A percentile compares a stretch with the other conserved stretches of the same genome.
Conservation (phyloP, 2,329 filamentous ascomycete species). For the Diaporthe caulivora region DNA sequence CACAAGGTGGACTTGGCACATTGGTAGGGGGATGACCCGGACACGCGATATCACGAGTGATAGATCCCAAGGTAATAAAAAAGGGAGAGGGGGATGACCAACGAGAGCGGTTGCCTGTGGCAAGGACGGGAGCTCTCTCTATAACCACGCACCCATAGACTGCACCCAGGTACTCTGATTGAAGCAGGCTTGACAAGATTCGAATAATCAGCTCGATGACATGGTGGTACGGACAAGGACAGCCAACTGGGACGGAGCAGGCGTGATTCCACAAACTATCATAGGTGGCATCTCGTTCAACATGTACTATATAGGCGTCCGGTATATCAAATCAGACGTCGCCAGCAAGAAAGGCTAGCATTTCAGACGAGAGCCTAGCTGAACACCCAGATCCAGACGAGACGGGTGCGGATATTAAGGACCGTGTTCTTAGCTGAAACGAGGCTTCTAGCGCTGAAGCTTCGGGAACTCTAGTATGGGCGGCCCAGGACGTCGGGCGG, state of each 20-base stretch:
- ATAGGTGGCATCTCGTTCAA: not conserved
- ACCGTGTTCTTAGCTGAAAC: conserved; percentile 21
- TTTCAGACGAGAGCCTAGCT: not conserved
- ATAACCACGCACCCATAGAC: not conserved
- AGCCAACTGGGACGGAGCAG: not conserved
- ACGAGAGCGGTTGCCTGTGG: not conserved
- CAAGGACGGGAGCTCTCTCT: not conserved
- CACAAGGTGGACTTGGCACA: conserved; percentile 11
- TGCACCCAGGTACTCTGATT: too few species aligned
- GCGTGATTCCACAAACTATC: not conserved
- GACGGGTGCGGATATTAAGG: conserved; percentile 10
- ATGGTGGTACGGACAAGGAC: not conserved
- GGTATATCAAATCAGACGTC: not conserved
- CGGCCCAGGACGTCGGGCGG: not conserved
- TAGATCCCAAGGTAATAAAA: not conserved
- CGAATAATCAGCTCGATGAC: not conserved
- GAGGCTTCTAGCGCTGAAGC: conserved; percentile 16
- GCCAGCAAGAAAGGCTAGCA: not conserved
- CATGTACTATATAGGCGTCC: not conserved
- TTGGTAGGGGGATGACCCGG: not conserved
- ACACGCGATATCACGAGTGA: not conserved
- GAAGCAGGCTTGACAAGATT: too few species aligned
- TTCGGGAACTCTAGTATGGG: conserved; percentile 15
- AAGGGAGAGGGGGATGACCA: too few species aligned
- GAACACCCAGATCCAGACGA: not conserved